Base-by-base conservation (phyloP, 805 yeast genomes). In the Candida gorgasii region DNA sequence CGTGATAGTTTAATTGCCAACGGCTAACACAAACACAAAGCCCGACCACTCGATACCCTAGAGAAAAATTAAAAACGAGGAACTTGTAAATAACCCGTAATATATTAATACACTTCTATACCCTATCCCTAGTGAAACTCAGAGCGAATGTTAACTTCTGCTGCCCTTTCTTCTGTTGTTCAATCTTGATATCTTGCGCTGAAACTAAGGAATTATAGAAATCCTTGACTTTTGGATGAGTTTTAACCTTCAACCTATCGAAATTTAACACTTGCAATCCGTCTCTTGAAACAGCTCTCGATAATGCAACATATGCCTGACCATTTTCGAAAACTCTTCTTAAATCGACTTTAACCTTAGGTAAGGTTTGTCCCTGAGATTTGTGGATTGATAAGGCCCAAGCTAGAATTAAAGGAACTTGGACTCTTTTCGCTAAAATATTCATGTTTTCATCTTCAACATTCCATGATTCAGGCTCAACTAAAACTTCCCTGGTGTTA, bases 301-400 rank as follows among this genome's bases (percentile, higher is more conserved):
- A 87, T 23, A 93, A 67, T 0, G 98, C 99, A 22, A 93, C 99
- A 58, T 93, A 93, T 0, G 96, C 95, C 60, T 93, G 99, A 0
- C 99, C 99, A 40, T 79, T 82, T 57, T 90, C 98, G 62, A 92
- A 92, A 1, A 86, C 80, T 43, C 73, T 72, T 27, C 75, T 70
- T 47, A 92, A 72, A 59, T 93, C 95, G 5, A 92, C 96, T 86
- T 62, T 92, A 90, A 9, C 99, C 95, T 62, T 89, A 1, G 57
- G 60, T 31, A 60, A 46, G 1, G 98, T 90, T 60, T 93, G 98
- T 1, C 99, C 99, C 61, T 92, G 99, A 0, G 97, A 82, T 65
- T 93, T 92, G 59, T 93, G 99, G 34, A 93, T 90, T 0, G 97
- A 89, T 33, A 93, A 63, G 0, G 99, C 89, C 97, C 98, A 93